phyloP scores from a whole-genome alignment of 345 rosid genomes.

The Eutrema heterophyllum region DNA sequence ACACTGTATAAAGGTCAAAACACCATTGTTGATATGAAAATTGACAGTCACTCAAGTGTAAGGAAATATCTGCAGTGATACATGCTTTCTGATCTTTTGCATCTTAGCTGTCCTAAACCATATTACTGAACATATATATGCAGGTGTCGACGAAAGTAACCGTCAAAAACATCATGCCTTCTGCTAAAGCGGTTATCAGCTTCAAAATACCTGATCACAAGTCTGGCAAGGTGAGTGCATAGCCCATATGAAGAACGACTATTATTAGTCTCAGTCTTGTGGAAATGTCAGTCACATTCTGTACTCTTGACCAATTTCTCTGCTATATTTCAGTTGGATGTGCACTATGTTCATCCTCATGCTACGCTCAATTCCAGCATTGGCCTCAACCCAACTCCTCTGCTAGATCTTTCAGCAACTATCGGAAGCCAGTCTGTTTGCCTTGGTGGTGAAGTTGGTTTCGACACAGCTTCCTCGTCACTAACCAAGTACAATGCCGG shows the following conservation, averaged over 20 bases:
- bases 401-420: conserved; percentile 68
- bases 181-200: conserved; percentile 56
- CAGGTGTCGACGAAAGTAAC: conserved; percentile 73
- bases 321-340: conserved; percentile 53
- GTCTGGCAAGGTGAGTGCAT: conserved; percentile 85
- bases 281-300: background rate
- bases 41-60: conserved; percentile 73
- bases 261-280: background rate
- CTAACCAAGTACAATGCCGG: conserved; percentile 72
- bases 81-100: background rate
- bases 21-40: conserved; percentile 66
- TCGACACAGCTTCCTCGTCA: conserved; percentile 67
- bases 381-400: conserved; percentile 75
- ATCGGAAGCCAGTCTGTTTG: conserved; percentile 56
- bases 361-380: conserved; percentile 66
- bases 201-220: conserved; percentile 80
- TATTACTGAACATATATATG: conserved; percentile 5
- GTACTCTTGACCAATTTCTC: background rate
- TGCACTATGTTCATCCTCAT: conserved; percentile 72
- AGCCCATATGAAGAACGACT: background rate
- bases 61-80: conserved; percentile 7
- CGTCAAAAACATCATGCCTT: conserved; percentile 50
- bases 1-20: conserved; percentile 55
- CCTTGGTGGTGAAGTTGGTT: conserved; percentile 74
- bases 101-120: background rate